A percentile compares a stretch with the other conserved stretches of the same genome.
Conservation (phyloP, 108 stramenopile species). For the Nannochloropsis gaditana region DNA sequence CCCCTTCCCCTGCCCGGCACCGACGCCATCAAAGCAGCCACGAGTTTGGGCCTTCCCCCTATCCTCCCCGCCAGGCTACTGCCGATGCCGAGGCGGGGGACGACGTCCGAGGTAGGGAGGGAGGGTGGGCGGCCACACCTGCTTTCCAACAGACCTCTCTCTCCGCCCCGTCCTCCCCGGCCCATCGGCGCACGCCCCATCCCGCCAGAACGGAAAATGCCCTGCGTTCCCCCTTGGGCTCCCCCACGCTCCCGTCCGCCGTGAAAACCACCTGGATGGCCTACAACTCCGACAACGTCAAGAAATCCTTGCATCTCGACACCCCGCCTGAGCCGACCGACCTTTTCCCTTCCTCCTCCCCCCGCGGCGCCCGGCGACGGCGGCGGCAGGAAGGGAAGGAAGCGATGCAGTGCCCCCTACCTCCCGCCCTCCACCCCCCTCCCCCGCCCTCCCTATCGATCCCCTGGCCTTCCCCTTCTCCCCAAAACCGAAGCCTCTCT, state of each 20-base stretch:
- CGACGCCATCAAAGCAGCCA: too few relatives aligned
- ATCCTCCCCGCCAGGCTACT: too few relatives aligned
- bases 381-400: background rate
- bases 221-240: background rate
- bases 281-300: constrained; percentile 11
- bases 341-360: background rate
- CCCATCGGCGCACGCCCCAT: background rate
- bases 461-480: background rate
- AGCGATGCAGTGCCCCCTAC: background rate
- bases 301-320: background rate
- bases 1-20: too few relatives aligned
- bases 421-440: background rate
- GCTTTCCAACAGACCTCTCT: background rate
- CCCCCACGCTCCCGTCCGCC: background rate
- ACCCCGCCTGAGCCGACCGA: background rate
- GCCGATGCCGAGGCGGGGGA: too few relatives aligned
- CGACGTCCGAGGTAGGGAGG: too few relatives aligned
- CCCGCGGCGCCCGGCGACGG: background rate
- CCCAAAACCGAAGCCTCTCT: background rate
- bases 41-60: too few relatives aligned
- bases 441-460: background rate
- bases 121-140: background rate
- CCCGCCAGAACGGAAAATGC: background rate
- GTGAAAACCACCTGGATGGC: background rate
- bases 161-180: background rate